A percentile compares a stretch with the other conserved stretches of the same genome.
phyloP scores from a whole-genome alignment of 108 stramenopile genomes.

The Discostella stelligeroides region DNA sequence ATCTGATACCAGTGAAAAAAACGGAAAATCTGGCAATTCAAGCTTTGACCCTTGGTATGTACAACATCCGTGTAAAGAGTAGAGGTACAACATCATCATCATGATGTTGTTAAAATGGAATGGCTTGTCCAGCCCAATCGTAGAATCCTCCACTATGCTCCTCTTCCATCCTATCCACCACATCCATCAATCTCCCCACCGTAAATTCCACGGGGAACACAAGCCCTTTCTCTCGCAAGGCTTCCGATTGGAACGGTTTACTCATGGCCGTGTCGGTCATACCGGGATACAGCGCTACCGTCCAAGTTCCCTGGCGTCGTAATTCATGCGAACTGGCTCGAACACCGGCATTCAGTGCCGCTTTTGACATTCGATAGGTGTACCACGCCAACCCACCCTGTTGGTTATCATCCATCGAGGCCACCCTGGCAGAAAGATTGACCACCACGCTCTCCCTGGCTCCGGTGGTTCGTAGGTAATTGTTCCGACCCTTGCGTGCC shows the following conservation, averaged over 20 bases:
- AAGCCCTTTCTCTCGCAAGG: constrained; percentile 38
- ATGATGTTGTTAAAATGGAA: constrained; percentile 43
- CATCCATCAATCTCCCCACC: constrained; percentile 53
- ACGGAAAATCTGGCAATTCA: too few species aligned
- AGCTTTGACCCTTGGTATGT: too few species aligned
- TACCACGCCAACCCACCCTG: constrained; percentile 70
- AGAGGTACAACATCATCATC: too few species aligned
- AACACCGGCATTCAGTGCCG: constrained; percentile 64
- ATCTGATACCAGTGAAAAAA: too few species aligned
- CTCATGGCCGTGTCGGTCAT: constrained; percentile 76
- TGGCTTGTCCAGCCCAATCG: constrained; percentile 57
- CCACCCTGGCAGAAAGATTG: constrained; percentile 69
- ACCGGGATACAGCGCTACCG: constrained; percentile 69
- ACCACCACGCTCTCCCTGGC: constrained; percentile 54
- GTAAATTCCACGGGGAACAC: constrained; percentile 54
- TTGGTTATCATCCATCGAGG: constrained; percentile 72
- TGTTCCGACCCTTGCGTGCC: constrained; percentile 34
- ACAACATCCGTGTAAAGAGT: too few species aligned
- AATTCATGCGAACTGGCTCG: constrained; percentile 60
- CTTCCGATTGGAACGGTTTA: constrained; percentile 59
- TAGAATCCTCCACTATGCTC: constrained; percentile 59
- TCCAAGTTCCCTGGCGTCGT: constrained; percentile 51
- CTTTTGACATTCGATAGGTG: constrained; percentile 76
- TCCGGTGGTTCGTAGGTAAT: constrained; percentile 24
- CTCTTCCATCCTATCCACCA: constrained; percentile 59